Evolutionary conservation across 345 rosid species (phyloP).

Genomic region (Lumnitzera racemosa): DNA sequence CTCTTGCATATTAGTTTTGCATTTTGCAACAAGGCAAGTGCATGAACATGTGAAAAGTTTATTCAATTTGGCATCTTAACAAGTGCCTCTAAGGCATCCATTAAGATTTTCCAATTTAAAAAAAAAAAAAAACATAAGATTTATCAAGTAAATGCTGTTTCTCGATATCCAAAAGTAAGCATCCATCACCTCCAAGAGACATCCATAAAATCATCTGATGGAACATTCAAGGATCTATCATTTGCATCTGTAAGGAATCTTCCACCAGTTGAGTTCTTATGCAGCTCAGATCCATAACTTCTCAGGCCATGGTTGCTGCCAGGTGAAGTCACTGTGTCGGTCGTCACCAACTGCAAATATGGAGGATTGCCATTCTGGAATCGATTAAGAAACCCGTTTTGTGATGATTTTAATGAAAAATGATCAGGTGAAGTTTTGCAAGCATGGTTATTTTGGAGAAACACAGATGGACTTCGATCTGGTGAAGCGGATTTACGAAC

Average conservation of each 20-base stretch:
- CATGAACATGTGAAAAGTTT: too few relatives aligned
- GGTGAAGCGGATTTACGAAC: slow-evolving; percentile 24
- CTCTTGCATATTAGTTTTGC: too few relatives aligned
- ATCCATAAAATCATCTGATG: slow-evolving; percentile 49
- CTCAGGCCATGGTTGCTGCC: slow-evolving; percentile 26
- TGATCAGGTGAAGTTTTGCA: slow-evolving; percentile 24
- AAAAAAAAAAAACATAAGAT: too few relatives aligned
- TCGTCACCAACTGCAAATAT: slow-evolving; percentile 20
- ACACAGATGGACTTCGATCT: slow-evolving; percentile 21
- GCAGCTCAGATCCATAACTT: slow-evolving; percentile 25
- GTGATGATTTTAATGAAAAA: slow-evolving; percentile 32
- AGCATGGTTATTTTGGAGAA: slow-evolving; percentile 23
- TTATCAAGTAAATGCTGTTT: too few relatives aligned
- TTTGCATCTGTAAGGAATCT: slow-evolving; percentile 34
- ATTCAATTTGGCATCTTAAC: too few relatives aligned
- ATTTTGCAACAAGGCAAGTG: too few relatives aligned
- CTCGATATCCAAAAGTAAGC: background rate
- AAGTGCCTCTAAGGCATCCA: too few relatives aligned
- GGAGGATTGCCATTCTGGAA: slow-evolving; percentile 24
- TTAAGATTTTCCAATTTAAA: too few relatives aligned
- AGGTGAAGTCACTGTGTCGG: slow-evolving; percentile 29
- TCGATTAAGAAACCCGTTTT: slow-evolving; percentile 41
- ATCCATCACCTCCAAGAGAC: slow-evolving; percentile 43
- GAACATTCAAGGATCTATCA: slow-evolving; percentile 19
- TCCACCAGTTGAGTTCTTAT: slow-evolving; percentile 27